These are phyloP conservation scores for Cryptococcus sp. DNA, from an alignment of 1,284 basidiomycete genomes.

Conservation along the genomic window DNA sequence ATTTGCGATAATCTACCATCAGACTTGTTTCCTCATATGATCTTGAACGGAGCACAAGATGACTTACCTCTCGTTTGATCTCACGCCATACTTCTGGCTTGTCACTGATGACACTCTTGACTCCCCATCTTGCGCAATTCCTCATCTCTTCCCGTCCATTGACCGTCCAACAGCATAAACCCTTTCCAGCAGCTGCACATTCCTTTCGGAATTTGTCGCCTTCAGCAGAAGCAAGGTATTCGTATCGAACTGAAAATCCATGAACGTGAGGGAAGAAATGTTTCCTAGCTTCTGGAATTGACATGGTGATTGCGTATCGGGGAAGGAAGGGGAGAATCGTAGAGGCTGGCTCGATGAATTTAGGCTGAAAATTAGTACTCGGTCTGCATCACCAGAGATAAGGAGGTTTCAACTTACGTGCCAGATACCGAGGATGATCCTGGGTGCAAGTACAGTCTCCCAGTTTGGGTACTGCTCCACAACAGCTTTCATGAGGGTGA, in stretches of 20 bases:
- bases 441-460: conserved; percentile 76
- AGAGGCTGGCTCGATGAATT: conserved; percentile 75
- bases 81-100: conserved; percentile 44
- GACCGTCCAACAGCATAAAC: conserved; percentile 93
- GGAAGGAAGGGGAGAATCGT: conserved; percentile 72
- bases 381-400: neutral
- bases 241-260: conserved; percentile 83
- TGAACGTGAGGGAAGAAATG: conserved; percentile 91
- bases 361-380: conserved; percentile 63
- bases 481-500: conserved; percentile 73
- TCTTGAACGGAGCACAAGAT: neutral
- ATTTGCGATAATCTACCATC: conserved; percentile 23
- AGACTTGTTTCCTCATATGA: neutral
- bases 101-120: conserved; percentile 86
- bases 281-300: conserved; percentile 58
- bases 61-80: conserved; percentile 34
- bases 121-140: conserved; percentile 89
- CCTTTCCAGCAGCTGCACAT: conserved; percentile 75
- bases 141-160: conserved; percentile 90
- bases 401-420: conserved; percentile 30
- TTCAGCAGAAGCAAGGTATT: conserved; percentile 65
- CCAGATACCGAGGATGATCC: conserved; percentile 74
- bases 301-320: conserved; percentile 79
- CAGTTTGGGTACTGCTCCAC: conserved; percentile 69
- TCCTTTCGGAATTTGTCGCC: conserved; percentile 67